Evolutionary conservation across 768 basidiomycete genomes (phyloP), one percentile per base, ranked within the genome.

Genomic region (Leccinum truebloodii): DNA sequence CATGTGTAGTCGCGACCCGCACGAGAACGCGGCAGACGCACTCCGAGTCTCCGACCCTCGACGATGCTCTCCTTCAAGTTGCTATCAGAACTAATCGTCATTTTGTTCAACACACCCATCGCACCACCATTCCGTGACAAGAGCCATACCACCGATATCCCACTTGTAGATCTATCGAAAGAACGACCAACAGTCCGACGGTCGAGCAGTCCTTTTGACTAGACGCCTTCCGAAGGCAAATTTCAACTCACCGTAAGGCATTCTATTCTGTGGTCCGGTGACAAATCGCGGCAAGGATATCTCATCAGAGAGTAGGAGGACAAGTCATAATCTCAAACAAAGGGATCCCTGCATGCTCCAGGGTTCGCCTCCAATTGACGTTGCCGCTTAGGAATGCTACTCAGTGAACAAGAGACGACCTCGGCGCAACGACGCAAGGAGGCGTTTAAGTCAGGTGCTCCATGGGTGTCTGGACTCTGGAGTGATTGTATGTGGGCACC

Each of bases 101-200:
- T 71, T 13, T 56, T 74, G 49, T 57, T 71, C 22, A 69, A 62
- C 28, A 72, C 71, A 7, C 71, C 71, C 4, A 66, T 72, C 37
- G 59, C 52, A 35, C 61, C 66, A 28, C 53, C 63, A 13, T 46
- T 2, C 12, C 4, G 1, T 28, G 28, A 28, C 37, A 60, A 50
- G 50, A 37, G 1, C 28, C 18, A 26, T 16, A 16, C n/a, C 3
- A 53, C 22, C 6, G 63, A 65, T 10, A 59, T 74, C 5, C 57
- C 62, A 3, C 67, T 74, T 30, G 55, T 58, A 13, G 69, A 72
- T 12, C 9, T 74, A 12, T 55, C 64, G 26, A 52, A 9, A 50
- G 34, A 22, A 58, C 58, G 34, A 26, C 46, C 32, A n/a, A 35
- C 48, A 16, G 37, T 39, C 44, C 54, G 26, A 49, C 50, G 18